Base-by-base conservation (phyloP, 441 rosid species). In the Capsella rubella region DNA sequence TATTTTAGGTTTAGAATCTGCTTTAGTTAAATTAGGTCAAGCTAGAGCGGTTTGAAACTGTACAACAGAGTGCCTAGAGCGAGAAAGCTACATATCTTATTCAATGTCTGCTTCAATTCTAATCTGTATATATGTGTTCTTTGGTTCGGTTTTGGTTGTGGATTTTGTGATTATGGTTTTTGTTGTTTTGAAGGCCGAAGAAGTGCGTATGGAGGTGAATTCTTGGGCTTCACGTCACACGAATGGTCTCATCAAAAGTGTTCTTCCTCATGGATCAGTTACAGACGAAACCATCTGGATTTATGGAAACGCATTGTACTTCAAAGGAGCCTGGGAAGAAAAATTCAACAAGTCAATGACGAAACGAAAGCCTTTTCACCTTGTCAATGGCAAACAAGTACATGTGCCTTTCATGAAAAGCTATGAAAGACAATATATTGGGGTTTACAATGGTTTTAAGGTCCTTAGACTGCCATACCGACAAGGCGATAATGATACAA, bases 371-470 rank as follows among this genome's bases (percentile, higher is more conserved):
- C 45, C 2, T 69, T 69, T 57, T 27, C 58, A 69, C 56, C 73
- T 56, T 18, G 34, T 57, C 25, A 12, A 45, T 31, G 73, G 42
- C 18, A 2, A 4, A 3, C 16, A 43, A 31, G 73, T 57, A 8
- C 8, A 13, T 69, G 65, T 43, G 46, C 73, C 65, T 8, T 69
- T 57, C 43, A 69, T 57, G 65, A 16, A 29, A 43, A 69, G 45
- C 53, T 2, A 1, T 15, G 9, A 12, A 2, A 13, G 18, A 8
- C 65, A 56, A 56, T 56, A 56, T 64, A 4, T 69, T 6, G 2
- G 4, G 3, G 42, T 1, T 10, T 69, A 16, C 12, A 42, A 43
- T 7, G 73, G 47, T 69, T 69, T 69, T 46, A 16, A 16, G 64
- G 65, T 69, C 54, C 54, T 69, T 1, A 29, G 16, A 40, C 64